Evolutionary conservation across 805 yeast genomes (phyloP).

Genomic region (Candida xyloterini): DNA sequence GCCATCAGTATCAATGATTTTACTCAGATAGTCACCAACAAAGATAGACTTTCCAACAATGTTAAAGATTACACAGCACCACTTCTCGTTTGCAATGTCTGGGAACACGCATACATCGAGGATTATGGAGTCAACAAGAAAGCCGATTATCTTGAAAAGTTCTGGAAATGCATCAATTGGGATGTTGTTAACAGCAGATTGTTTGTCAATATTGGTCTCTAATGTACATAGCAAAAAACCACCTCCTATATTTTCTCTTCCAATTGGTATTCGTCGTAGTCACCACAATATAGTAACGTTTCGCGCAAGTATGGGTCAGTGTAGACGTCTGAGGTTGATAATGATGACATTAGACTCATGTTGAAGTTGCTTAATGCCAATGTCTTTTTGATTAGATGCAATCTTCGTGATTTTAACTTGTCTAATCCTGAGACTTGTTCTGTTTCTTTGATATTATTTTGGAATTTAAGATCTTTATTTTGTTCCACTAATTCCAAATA

Average conservation of each 20-base stretch:
- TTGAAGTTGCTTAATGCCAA: constrained; percentile 31
- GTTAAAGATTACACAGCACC: constrained; percentile 67
- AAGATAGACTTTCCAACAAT: constrained; percentile 24
- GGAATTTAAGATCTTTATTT: constrained; percentile 17
- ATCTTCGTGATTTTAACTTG: constrained; percentile 14
- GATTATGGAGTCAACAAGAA: constrained; percentile 84
- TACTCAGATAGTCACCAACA: constrained; percentile 41
- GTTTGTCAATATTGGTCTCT: constrained; percentile 23
- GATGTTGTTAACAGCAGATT: constrained; percentile 53
- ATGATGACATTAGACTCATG: constrained; percentile 32
- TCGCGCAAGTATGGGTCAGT: constrained; percentile 29
- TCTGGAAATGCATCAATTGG: constrained; percentile 86
- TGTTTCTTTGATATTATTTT: constrained; percentile 11
- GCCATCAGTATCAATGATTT: constrained; percentile 58
- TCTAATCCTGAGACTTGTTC: constrained; percentile 15
- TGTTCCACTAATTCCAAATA: constrained; percentile 15
- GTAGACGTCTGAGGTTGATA: constrained; percentile 33
- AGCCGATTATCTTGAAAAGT: constrained; percentile 66
- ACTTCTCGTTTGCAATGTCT: constrained; percentile 71
- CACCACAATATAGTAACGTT: constrained; percentile 31
- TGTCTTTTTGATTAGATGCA: constrained; percentile 20
- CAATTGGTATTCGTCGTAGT: constrained; percentile 28
- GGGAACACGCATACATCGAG: constrained; percentile 85
- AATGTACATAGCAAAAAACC: constrained; percentile 14
- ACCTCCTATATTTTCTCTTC: constrained; percentile 19